These are phyloP conservation scores for Piper longum DNA, from an alignment of 164 flowering plant species.

Conservation along the genomic window DNA sequence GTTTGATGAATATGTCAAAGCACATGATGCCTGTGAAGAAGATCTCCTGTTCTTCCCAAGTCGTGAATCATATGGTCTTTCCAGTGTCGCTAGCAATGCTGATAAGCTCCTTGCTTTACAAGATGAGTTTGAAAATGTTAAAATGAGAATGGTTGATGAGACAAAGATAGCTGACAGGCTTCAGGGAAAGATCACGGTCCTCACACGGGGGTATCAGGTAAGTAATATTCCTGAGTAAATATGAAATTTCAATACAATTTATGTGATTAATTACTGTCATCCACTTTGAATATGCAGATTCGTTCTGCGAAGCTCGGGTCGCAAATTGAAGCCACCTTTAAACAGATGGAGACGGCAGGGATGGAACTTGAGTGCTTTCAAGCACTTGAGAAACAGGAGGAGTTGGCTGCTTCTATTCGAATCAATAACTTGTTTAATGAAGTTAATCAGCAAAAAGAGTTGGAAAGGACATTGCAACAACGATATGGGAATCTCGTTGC, in stretches of 20 bases:
- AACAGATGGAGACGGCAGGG: conserved; percentile 82
- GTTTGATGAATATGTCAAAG: conserved; percentile 76
- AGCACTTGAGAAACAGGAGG: conserved; percentile 79
- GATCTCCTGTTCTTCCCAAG: conserved; percentile 91
- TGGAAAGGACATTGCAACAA: conserved; percentile 53
- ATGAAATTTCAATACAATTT: background rate
- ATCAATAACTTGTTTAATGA: conserved; percentile 57
- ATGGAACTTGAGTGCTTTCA: conserved; percentile 90
- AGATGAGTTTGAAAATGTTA: conserved; percentile 72
- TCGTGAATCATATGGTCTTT: conserved; percentile 76
- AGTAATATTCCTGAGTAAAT: background rate
- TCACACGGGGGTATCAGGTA: conserved; percentile 89
- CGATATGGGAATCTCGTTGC: conserved; percentile 54
- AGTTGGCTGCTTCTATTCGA: conserved; percentile 60
- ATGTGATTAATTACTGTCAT: conserved; percentile 1
- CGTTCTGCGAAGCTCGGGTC: conserved; percentile 58
- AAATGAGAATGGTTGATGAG: conserved; percentile 71
- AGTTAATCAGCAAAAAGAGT: conserved; percentile 80
- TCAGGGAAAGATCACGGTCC: conserved; percentile 67
- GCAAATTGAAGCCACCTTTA: conserved; percentile 68
- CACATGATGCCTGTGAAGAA: conserved; percentile 69
- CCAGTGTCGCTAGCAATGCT: conserved; percentile 79
- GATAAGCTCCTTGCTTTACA: conserved; percentile 82
- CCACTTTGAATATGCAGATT: conserved; percentile 24
- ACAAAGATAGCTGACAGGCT: conserved; percentile 67